Evolutionary conservation across 345 rosid genomes (phyloP).

Genomic region (Leavenworthia alabamica): DNA sequence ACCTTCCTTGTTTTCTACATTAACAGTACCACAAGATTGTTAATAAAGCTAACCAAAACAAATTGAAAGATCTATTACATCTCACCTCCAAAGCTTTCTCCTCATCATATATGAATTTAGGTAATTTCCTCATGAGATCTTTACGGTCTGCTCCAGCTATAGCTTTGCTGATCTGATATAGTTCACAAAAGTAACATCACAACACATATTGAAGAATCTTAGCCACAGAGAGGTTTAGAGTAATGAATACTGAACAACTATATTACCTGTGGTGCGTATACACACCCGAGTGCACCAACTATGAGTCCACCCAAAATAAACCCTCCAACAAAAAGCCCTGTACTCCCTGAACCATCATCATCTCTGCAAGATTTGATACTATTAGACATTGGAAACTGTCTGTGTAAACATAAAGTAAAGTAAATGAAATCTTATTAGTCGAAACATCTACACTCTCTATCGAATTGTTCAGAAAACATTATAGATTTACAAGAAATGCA

Average conservation of each 20-base stretch:
- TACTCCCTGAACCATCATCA: conserved; percentile 50
- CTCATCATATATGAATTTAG: conserved; percentile 95
- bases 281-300: conserved; percentile 92
- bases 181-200: too few species aligned
- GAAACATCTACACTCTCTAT: too few species aligned
- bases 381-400: conserved; percentile 3
- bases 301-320: conserved; percentile 84
- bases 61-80: too few species aligned
- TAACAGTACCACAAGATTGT: too few species aligned
- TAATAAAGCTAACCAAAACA: too few species aligned
- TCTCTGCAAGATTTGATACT: conserved; percentile 49
- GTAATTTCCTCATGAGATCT: conserved; percentile 89
- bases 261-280: conserved; percentile 85
- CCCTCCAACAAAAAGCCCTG: conserved; percentile 73
- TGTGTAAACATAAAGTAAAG: conserved; percentile 3
- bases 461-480: too few species aligned
- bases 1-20: conserved; percentile 73
- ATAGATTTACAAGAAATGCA: too few species aligned
- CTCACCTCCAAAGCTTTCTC: conserved; percentile 89
- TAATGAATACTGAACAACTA: too few species aligned
- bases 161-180: conserved; percentile 66
- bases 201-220: not conserved
- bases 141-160: conserved; percentile 71
- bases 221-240: not conserved
- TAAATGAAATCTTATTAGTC: too few species aligned